These are phyloP conservation scores for Aphanocladium album DNA, from an alignment of 2,329 filamentous ascomycete species.

Conservation along the genomic window DNA sequence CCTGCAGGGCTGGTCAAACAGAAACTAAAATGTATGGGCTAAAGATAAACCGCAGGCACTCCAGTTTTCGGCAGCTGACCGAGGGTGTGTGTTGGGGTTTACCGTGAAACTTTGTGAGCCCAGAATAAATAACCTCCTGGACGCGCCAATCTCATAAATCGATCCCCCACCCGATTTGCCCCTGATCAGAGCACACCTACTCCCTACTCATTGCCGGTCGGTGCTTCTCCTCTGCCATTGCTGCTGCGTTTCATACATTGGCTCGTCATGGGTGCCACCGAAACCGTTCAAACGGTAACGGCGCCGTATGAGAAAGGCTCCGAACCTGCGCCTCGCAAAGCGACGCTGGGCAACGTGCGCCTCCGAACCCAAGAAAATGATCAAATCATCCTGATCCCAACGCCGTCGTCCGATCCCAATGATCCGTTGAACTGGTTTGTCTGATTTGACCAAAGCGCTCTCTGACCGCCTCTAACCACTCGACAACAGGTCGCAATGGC, in stretches of 20 bases:
- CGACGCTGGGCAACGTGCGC: conserved; percentile 37
- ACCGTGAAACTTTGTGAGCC: too few relatives aligned
- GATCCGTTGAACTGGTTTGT: conserved; percentile 47
- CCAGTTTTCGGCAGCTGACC: conserved; percentile 1
- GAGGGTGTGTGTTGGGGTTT: background rate
- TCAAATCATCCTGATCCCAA: conserved; percentile 44
- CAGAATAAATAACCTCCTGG: background rate
- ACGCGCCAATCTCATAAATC: background rate
- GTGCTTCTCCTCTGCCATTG: background rate
- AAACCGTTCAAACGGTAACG: background rate
- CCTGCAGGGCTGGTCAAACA: background rate
- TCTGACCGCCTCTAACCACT: conserved; percentile 8
- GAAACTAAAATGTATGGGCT: background rate
- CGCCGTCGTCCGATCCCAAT: conserved; percentile 36
- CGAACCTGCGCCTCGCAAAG: conserved; percentile 13
- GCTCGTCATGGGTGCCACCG: background rate
- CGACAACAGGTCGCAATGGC: conserved; percentile 34
- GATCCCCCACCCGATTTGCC: background rate
- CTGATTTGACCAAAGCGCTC: conserved; percentile 3
- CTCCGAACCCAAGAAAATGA: conserved; percentile 38
- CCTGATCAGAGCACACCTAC: background rate
- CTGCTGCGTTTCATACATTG: background rate
- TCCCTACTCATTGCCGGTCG: background rate
- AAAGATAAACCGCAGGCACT: background rate
- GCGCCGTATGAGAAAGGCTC: background rate